These are phyloP conservation scores for Mycena metata DNA, from an alignment of 768 basidiomycete species.

Conservation along the genomic window DNA sequence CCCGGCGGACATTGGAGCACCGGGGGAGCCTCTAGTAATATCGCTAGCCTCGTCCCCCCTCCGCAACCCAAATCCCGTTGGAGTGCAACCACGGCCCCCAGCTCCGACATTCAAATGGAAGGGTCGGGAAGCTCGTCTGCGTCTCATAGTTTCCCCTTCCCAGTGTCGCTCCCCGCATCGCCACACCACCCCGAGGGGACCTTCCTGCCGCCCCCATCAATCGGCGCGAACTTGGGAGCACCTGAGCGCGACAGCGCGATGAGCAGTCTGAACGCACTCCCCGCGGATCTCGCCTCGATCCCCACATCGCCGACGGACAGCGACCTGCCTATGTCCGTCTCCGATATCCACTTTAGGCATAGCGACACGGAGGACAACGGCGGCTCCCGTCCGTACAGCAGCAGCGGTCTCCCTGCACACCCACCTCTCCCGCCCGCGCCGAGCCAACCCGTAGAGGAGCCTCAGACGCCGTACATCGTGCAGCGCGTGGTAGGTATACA, in stretches of 20 bases:
- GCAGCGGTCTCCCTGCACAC: constrained; percentile 49
- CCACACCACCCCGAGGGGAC: constrained; percentile 49
- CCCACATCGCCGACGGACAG: constrained; percentile 69
- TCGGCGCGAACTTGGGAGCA: constrained; percentile 11
- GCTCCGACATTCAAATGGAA: constrained; percentile 35
- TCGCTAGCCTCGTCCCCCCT: constrained; percentile 39
- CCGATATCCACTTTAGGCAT: constrained; percentile 65
- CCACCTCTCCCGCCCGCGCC: constrained; percentile 61
- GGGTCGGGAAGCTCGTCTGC: constrained; percentile 41
- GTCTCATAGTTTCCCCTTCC: constrained; percentile 58
- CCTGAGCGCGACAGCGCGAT: constrained; percentile 26
- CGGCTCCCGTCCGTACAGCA: constrained; percentile 46
- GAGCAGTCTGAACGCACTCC: constrained; percentile 52
- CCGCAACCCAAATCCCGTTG: constrained; percentile 52
- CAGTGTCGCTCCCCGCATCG: constrained; percentile 61
- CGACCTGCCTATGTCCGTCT: constrained; percentile 64
- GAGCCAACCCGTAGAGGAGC: constrained; percentile 39
- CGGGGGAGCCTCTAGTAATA: constrained; percentile 23
- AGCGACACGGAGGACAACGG: constrained; percentile 51
- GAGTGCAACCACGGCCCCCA: constrained; percentile 57
- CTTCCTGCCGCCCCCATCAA: constrained; percentile 40
- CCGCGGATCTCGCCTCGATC: constrained; percentile 44
- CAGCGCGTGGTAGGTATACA: constrained; percentile 32
- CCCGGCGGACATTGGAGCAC: constrained; percentile 30
- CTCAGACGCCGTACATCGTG: constrained; percentile 26